Percentiles rank a stretch among this genome's conserved stretches.
Evolutionary conservation across 2,329 filamentous ascomycete species (phyloP).

Genomic region (Monilinia fructicola): DNA sequence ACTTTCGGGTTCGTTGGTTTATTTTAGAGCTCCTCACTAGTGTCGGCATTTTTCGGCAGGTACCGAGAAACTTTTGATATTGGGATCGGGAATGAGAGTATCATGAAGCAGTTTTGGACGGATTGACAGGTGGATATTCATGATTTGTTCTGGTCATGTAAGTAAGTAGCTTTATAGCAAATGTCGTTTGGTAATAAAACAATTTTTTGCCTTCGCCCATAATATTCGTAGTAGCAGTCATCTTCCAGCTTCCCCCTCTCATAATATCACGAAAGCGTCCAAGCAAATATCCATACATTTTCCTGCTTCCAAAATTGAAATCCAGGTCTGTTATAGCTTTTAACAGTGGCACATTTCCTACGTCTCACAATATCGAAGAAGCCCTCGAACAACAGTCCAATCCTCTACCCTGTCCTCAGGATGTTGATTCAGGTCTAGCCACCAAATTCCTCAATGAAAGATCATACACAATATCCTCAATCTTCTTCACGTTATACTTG

Average conservation of each 20-base stretch:
- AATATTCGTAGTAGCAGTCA: neutral
- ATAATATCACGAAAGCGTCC: neutral
- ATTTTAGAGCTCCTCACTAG: conserved; percentile 20
- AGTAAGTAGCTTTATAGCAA: neutral
- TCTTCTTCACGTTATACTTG: conserved; percentile 97
- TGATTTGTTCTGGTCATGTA: neutral
- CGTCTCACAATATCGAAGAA: neutral
- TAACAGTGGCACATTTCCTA: neutral
- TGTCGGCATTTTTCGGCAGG: conserved; percentile 14
- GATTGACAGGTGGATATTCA: neutral
- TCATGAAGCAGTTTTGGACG: neutral
- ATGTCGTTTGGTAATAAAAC: neutral
- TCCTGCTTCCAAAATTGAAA: neutral
- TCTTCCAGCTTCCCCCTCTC: neutral
- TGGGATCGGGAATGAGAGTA: neutral
- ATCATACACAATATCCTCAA: conserved; percentile 98
- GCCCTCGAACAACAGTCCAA: conserved; percentile 4
- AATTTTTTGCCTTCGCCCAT: neutral
- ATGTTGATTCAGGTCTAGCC: conserved; percentile 42
- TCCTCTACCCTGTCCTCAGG: neutral
- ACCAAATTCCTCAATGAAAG: conserved; percentile 82
- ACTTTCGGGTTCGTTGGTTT: neutral
- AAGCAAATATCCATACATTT: neutral
- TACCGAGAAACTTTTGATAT: conserved; percentile 14
- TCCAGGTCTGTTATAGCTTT: neutral